Percentiles rank a stretch among this genome's conserved stretches.
These are phyloP conservation scores for Penicillium capsulatum DNA, from an alignment of 2,329 filamentous ascomycete species.

Conservation along the genomic window DNA sequence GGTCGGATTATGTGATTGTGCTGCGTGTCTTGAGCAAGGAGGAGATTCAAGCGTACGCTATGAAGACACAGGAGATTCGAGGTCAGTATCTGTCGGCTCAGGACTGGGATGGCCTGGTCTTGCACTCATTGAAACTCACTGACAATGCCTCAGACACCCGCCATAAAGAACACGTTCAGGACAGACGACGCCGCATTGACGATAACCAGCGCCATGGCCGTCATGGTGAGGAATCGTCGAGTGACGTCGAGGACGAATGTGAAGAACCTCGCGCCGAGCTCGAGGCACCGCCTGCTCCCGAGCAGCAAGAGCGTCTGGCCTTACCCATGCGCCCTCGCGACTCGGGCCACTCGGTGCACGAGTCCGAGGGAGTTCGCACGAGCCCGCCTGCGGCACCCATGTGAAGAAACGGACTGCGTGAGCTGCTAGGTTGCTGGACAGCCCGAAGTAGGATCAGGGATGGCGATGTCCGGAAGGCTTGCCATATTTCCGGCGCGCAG, in stretches of 20 bases:
- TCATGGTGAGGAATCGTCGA: conserved; percentile 29
- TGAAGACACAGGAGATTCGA: conserved; percentile 75
- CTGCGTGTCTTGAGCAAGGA: conserved; percentile 80
- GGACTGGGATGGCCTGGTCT: not conserved
- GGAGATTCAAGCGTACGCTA: conserved; percentile 83
- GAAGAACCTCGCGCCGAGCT: conserved; percentile 29
- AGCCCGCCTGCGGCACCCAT: conserved; percentile 10
- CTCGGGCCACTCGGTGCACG: conserved; percentile 11
- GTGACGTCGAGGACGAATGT: conserved; percentile 37
- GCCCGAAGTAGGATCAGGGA: not conserved
- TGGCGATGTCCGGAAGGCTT: not conserved
- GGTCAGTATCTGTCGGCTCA: conserved; percentile 50
- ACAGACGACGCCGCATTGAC: conserved; percentile 40
- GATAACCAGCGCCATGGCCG: conserved; percentile 40
- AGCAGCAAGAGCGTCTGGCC: conserved; percentile 7
- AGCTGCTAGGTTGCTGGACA: not conserved
- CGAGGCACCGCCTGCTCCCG: conserved; percentile 26
- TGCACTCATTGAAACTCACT: conserved; percentile 6
- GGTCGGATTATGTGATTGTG: conserved; percentile 91
- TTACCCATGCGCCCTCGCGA: conserved; percentile 18
- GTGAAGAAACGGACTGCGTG: conserved; percentile 2
- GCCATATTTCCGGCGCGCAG: no score
- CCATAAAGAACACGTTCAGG: conserved; percentile 35
- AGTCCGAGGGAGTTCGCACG: conserved; percentile 8
- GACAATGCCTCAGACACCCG: conserved; percentile 30